These are phyloP conservation scores for Diaporthe velutina DNA, from an alignment of 2,329 filamentous ascomycete species.

Conservation along the genomic window DNA sequence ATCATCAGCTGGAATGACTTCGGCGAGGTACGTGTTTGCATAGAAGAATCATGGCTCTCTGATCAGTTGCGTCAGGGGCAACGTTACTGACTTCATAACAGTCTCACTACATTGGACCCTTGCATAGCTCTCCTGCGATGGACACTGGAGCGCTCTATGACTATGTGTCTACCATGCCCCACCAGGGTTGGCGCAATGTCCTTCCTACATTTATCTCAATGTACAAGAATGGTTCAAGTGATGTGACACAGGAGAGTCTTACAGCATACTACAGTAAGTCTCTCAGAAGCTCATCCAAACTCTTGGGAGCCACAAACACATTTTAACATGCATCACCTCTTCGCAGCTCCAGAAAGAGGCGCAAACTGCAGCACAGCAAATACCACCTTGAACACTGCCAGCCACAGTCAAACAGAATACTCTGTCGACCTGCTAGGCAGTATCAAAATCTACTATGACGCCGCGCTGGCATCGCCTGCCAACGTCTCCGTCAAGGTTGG, in stretches of 20 bases:
- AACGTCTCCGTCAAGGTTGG: not conserved
- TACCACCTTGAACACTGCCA: constrained; percentile 11
- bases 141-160: not conserved
- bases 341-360: not conserved
- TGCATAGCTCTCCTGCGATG: constrained; percentile 43
- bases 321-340: not conserved
- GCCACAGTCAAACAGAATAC: not conserved
- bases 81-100: constrained; percentile 43
- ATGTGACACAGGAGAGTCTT: constrained; percentile 2
- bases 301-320: not conserved
- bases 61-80: too few relatives aligned
- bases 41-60: too few relatives aligned
- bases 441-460: constrained; percentile 24
- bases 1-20: constrained; percentile 64
- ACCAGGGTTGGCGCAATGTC: constrained; percentile 19
- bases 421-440: not conserved
- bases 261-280: constrained; percentile 16
- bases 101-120: constrained; percentile 65
- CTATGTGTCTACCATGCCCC: constrained; percentile 22
- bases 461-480: not conserved
- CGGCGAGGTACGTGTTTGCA: constrained; percentile 49
- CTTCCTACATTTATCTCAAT: constrained; percentile 6
- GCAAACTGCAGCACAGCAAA: constrained; percentile 14
- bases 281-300: not conserved
- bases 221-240: constrained; percentile 10